Evolutionary conservation across 2,329 filamentous ascomycete genomes (phyloP), one percentile per base, ranked within the genome.

Genomic region (Gremmenia infestans): DNA sequence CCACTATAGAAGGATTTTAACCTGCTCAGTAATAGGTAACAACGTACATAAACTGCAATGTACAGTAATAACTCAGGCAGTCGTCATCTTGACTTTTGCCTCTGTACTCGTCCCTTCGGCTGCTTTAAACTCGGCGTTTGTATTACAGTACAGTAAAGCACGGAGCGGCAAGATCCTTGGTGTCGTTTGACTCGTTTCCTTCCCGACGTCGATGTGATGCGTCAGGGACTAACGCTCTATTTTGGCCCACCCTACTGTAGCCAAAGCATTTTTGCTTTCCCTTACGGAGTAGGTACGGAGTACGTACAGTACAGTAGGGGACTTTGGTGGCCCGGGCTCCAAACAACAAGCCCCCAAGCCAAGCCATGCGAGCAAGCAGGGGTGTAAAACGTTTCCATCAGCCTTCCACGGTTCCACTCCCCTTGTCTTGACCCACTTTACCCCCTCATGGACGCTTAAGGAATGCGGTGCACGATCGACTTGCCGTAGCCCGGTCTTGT

Each of bases 341-440:
- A 59, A 59, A 60, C 56, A 57, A 61, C 23, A 55, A 50, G 52
- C 55, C 56, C 56, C 19, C 19, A 19, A 19, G 19, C 48, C 57
- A 58, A 46, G 61, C 50, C 45, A 46, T 54, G 37, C 50, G 28
- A 32, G 28, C 48, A 32, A 22, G 52, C 60, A 65, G 58, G 60
- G 61, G 58, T 62, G 52, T 50, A 62, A 64, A 63, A 62, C 60
- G 60, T 63, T 67, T 58, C 55, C 55, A 61, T 53, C 56, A 45
- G 56, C 53, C 57, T 50, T 50, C 50, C 37, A 48, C 40, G 14
- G 40, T 15, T 42, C 49, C 42, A 43, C 53, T 7, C 46, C 40
- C 45, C 45, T 47, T 47, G 23, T 23, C 23, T 17, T 19, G 39
- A 35, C 49, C 46, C 48, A 53, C 43, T 40, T 37, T 25, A 37